phyloP scores from a whole-genome alignment of 208 protist genomes.

The Strigomonas galati region DNA sequence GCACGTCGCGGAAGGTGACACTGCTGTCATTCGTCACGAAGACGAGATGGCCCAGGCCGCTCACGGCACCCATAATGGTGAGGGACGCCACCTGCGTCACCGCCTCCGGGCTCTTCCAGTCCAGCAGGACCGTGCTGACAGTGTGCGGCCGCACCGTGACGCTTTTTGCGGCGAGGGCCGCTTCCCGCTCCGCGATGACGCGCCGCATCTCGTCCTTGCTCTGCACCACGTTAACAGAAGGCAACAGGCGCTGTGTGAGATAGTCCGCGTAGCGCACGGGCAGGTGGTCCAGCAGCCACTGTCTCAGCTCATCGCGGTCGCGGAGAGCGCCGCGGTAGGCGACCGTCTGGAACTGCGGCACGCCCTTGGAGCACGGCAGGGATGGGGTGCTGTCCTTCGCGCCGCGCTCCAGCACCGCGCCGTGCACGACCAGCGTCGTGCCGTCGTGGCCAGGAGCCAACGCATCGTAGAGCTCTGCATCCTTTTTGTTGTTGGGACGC shows the following conservation, averaged over 20 bases:
- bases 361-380: neutral
- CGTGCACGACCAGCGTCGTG: no score
- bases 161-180: no score
- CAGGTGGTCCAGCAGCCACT: slow-evolving; percentile 30
- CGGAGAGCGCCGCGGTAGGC: neutral
- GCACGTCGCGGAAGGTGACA: neutral
- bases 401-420: no score
- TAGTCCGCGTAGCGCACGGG: slow-evolving; percentile 35
- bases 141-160: no score
- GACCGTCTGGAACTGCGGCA: neutral
- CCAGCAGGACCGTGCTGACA: no score
- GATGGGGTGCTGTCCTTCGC: no score
- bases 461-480: no score
- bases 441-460: no score
- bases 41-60: neutral
- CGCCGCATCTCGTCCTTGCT: slow-evolving; percentile 9
- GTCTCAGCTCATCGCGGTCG: slow-evolving; percentile 24
- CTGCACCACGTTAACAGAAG: slow-evolving; percentile 30
- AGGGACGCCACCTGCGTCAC: neutral
- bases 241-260: slow-evolving; percentile 29
- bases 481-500: no score
- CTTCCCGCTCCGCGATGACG: no score
- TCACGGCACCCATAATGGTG: neutral
- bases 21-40: slow-evolving; percentile 1
- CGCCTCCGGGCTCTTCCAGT: no score